Conservation (phyloP, 2,329 filamentous ascomycete species). For the Sporothrix inflata region DNA sequence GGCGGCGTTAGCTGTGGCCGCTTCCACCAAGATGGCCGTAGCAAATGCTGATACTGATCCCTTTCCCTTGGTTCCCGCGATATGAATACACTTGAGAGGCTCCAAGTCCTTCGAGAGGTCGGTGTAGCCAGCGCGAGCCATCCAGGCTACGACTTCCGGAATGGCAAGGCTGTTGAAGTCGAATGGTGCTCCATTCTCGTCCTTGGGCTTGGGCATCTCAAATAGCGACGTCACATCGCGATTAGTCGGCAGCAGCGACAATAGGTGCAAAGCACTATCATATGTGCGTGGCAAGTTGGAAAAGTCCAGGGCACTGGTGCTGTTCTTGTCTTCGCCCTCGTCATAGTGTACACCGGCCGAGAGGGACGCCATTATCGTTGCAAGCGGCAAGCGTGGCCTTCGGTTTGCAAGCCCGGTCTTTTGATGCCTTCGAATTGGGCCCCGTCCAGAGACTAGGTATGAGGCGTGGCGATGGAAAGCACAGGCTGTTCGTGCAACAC, state of each 20-base stretch:
- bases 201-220: slow-evolving; percentile 37
- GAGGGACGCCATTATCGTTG: slow-evolving; percentile 19
- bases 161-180: slow-evolving; percentile 73
- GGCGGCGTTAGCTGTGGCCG: slow-evolving; percentile 41
- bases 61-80: slow-evolving; percentile 78
- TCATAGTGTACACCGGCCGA: slow-evolving; percentile 11
- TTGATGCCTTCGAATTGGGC: neutral
- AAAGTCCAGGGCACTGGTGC: slow-evolving; percentile 25
- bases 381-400: neutral
- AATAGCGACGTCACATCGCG: slow-evolving; percentile 64
- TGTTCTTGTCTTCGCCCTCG: neutral
- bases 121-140: slow-evolving; percentile 73
- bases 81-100: slow-evolving; percentile 68
- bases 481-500: neutral
- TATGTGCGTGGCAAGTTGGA: slow-evolving; percentile 48
- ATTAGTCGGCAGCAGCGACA: slow-evolving; percentile 81
- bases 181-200: slow-evolving; percentile 45
- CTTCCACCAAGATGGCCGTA: slow-evolving; percentile 58
- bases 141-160: slow-evolving; percentile 81
- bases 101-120: slow-evolving; percentile 51
- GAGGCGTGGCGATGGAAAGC: neutral
- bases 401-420: neutral
- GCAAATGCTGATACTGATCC: slow-evolving; percentile 72
- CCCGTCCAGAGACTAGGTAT: no score
- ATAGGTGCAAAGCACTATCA: slow-evolving; percentile 70